Evolutionary conservation across 352 stramenopile species (phyloP).

Genomic region (Phytophthora idaei): DNA sequence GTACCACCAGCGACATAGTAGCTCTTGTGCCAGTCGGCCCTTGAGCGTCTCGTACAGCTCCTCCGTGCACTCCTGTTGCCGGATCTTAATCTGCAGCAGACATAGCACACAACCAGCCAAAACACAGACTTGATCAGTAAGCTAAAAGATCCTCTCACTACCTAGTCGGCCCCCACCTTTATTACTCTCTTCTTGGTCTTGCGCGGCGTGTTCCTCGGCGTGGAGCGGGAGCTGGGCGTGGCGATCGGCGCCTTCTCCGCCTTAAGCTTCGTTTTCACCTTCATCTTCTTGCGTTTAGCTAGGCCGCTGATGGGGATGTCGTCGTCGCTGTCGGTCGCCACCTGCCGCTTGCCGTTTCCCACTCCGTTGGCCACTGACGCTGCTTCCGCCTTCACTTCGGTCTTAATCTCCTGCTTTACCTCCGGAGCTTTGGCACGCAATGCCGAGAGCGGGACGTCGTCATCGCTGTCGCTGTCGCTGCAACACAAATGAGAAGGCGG

Average conservation of each 20-base stretch:
- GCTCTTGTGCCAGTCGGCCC: constrained; percentile 71
- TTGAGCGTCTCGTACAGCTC: constrained; percentile 84
- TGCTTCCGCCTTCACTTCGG: constrained; percentile 36
- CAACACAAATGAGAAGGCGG: background rate
- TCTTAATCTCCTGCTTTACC: constrained; percentile 36
- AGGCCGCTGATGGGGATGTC: constrained; percentile 74
- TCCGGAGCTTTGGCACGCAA: constrained; percentile 40
- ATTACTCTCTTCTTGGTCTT: constrained; percentile 68
- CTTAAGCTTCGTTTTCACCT: constrained; percentile 48
- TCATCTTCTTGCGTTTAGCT: constrained; percentile 65
- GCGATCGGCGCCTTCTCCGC: constrained; percentile 18
- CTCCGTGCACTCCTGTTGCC: constrained; percentile 86
- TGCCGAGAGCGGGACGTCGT: constrained; percentile 79
- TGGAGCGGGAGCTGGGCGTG: constrained; percentile 17
- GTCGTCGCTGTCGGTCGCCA: constrained; percentile 55
- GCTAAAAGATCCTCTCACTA: too few species aligned
- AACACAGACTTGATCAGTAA: too few species aligned
- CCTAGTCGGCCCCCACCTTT: constrained; percentile 39
- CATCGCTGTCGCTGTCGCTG: constrained; percentile 80
- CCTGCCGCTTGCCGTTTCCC: constrained; percentile 36
- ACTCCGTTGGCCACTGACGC: constrained; percentile 8
- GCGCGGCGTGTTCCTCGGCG: constrained; percentile 29
- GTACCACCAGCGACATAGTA: constrained; percentile 90
- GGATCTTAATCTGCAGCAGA: constrained; percentile 73
- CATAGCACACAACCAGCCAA: background rate